phyloP scores from a whole-genome alignment of 169 alveolate species.

The Babesia gibsoni region DNA sequence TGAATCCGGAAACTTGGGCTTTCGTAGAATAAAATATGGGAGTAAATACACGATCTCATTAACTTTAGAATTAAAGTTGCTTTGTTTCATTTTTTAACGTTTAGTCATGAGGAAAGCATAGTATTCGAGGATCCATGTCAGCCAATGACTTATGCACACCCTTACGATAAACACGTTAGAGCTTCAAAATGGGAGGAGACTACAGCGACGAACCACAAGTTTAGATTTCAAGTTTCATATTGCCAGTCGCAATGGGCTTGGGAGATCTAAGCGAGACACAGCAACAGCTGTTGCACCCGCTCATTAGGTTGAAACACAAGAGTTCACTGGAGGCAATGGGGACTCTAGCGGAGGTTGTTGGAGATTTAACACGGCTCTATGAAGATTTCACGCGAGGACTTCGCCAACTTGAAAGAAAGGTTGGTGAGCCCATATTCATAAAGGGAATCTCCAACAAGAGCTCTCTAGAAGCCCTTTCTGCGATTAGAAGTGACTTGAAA shows the following conservation, averaged over 20 bases:
- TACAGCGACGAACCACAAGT: no score
- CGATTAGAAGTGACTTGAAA: constrained; percentile 21
- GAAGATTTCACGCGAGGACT: constrained; percentile 35
- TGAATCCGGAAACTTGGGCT: no score
- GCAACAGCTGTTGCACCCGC: constrained; percentile 59
- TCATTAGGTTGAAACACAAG: constrained; percentile 39
- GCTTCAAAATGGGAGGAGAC: no score
- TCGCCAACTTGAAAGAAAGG: constrained; percentile 29
- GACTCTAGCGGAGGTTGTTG: constrained; percentile 35
- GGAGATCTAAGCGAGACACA: constrained; percentile 50
- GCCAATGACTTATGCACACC: no score
- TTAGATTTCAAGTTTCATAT: no score
- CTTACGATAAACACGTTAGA: no score
- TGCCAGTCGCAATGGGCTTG: constrained; percentile 38
- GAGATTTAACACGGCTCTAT: constrained; percentile 33
- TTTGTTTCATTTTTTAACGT: no score
- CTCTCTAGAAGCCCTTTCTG: constrained; percentile 39
- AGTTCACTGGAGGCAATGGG: constrained; percentile 41
- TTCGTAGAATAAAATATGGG: no score
- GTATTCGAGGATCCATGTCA: no score
- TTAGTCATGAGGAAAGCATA: no score
- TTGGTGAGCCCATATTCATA: background rate
- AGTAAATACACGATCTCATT: no score
- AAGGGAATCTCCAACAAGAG: constrained; percentile 27
- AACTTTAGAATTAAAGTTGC: no score